phyloP scores from a whole-genome alignment of 441 rosid genomes.

The Flueggea neowawraea region DNA sequence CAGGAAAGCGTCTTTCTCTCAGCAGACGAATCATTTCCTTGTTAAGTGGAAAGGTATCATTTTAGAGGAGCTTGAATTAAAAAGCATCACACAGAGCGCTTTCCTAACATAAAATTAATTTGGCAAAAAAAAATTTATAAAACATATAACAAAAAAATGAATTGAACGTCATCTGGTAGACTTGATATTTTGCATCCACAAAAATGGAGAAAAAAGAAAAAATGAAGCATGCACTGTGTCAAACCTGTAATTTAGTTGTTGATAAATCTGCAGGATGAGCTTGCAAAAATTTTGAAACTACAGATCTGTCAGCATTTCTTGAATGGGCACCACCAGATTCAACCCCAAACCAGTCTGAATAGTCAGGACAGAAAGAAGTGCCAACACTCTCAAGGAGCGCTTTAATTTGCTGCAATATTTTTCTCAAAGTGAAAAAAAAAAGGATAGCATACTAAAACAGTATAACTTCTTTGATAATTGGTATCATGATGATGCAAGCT shows the following conservation, averaged over 20 bases:
- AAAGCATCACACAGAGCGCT: too few relatives aligned
- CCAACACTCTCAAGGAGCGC: slow-evolving; percentile 82
- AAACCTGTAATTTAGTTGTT: slow-evolving; percentile 82
- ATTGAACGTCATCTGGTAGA: not conserved
- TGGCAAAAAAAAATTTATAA: not conserved
- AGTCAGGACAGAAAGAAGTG: slow-evolving; percentile 69
- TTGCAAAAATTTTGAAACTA: slow-evolving; percentile 75
- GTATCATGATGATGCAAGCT: slow-evolving; percentile 8
- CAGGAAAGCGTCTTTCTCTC: slow-evolving; percentile 75
- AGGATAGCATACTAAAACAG: not conserved
- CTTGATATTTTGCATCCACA: too few relatives aligned
- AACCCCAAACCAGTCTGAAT: slow-evolving; percentile 75
- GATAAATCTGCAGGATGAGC: slow-evolving; percentile 82
- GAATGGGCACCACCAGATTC: slow-evolving; percentile 51
- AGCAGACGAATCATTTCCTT: slow-evolving; percentile 95
- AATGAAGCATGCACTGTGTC: not conserved
- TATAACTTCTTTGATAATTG: slow-evolving; percentile 5
- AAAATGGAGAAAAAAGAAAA: too few relatives aligned
- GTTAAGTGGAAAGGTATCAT: slow-evolving; percentile 16
- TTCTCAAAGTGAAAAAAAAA: slow-evolving; percentile 18
- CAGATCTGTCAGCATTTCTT: slow-evolving; percentile 80
- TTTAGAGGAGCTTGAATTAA: too few relatives aligned
- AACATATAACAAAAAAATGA: not conserved
- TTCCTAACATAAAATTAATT: too few relatives aligned
- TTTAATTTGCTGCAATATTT: slow-evolving; percentile 71